Base-by-base conservation (phyloP, 2,329 filamentous ascomycete species). In the Diaporthe citrichinensis region DNA sequence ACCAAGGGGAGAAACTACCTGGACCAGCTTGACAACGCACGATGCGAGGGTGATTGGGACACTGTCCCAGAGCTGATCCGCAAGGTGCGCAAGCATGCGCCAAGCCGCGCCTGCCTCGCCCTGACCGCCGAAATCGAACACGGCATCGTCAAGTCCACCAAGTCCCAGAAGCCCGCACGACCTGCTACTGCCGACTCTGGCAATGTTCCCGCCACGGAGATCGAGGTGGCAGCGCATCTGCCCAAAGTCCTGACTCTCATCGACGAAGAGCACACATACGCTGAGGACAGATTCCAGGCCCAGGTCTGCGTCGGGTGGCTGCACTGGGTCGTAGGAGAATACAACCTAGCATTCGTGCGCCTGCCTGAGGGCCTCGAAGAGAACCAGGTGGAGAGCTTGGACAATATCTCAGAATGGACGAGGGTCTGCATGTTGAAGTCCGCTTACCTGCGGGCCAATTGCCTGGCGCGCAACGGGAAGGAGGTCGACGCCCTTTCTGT, bases 31-130 rank as follows among this genome's bases (percentile, higher is more conserved):
- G 95, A 98, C 84, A 90, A 93, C 79, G 95, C 95, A 78, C 94
- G 97, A 81, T 98, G 95, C 84, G 92, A 96, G 81, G 95, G 94
- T 71, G 93, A 92, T 83, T 99, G 97, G 97, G 89, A 92, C 79
- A 92, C 94, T 41, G 90, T 98, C 41, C 94, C 95, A 36, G 96
- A 98, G 86, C 90, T 98, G 78, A 93, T 97, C 80, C 92, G 96
- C 83, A 99, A 99, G 86, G 90, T 98, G 81, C 94, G 94, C 81
- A 98, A 99, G 85, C 96, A 99, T 89, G 94, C 95, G 80, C 93
- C 95, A 55, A 91, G 94, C 77, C 91, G 94, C 84, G 91, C 91
- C 85, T 98, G 96, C 83, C 88, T 95, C 59, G 88, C 92, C 62
- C 86, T 93, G 80, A 92, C 93, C 72, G 94, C 93, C 79, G 92